Percentiles rank a stretch among this genome's conserved stretches.
These are phyloP conservation scores for Ceratocystiopsis sp. DNA, from an alignment of 2,329 filamentous ascomycete genomes.

Conservation along the genomic window DNA sequence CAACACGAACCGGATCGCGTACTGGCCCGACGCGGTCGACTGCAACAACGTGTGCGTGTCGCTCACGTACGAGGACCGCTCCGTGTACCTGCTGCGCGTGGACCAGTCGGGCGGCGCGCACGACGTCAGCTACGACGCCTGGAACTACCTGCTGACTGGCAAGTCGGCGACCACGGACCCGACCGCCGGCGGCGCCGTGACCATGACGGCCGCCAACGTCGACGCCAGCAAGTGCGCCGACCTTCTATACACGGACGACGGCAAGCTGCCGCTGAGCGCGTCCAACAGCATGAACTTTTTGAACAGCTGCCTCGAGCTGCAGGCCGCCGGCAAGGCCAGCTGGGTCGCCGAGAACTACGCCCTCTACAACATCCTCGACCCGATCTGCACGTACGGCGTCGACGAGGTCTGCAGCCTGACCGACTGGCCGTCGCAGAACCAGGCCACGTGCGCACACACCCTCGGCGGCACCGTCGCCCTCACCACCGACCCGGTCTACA, in stretches of 20 bases:
- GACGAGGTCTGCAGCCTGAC: constrained; percentile 29
- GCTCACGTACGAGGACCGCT: constrained; percentile 28
- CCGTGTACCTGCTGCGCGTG: constrained; percentile 37
- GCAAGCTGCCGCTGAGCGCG: constrained; percentile 21
- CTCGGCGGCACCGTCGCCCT: constrained; percentile 22
- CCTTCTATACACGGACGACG: constrained; percentile 26
- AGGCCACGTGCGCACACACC: constrained; percentile 24
- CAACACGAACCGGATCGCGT: constrained; percentile 40
- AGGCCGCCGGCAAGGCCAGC: constrained; percentile 13
- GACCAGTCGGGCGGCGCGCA: constrained; percentile 37
- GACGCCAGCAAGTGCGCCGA: constrained; percentile 26
- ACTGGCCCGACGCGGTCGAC: constrained; percentile 34
- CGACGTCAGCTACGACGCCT: constrained; percentile 43
- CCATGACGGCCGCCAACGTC: constrained; percentile 29
- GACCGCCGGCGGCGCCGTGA: constrained; percentile 27
- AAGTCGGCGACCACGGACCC: constrained; percentile 27
- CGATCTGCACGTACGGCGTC: constrained; percentile 26
- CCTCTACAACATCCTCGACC: constrained; percentile 33
- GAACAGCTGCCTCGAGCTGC: constrained; percentile 23
- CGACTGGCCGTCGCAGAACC: constrained; percentile 26
- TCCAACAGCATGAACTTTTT: constrained; percentile 37
- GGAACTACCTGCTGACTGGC: constrained; percentile 35
- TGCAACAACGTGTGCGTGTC: constrained; percentile 40
- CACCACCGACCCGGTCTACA: constrained; percentile 24
- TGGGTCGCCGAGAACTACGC: constrained; percentile 32